Conservation (phyloP, 2,329 filamentous ascomycete genomes). For the Aspergillus ustus region DNA sequence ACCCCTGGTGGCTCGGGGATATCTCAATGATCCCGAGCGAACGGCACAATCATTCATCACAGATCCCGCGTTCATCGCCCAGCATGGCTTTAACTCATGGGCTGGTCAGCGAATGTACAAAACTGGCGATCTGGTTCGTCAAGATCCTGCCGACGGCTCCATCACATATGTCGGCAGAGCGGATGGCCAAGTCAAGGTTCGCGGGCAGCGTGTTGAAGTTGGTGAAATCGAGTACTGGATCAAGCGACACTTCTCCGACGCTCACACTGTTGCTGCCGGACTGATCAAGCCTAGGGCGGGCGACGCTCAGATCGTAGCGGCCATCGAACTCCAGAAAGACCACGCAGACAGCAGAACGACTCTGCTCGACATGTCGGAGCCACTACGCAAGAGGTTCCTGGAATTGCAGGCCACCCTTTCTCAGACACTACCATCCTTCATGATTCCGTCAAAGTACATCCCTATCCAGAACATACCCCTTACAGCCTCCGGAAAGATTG, state of each 20-base stretch:
- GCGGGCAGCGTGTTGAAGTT: slow-evolving; percentile 22
- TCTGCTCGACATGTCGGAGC: not conserved
- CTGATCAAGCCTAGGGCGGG: not conserved
- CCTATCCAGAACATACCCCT: slow-evolving; percentile 6
- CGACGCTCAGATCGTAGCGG: not conserved
- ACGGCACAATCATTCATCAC: slow-evolving; percentile 19
- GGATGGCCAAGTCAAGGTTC: slow-evolving; percentile 22
- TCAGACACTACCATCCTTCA: slow-evolving; percentile 4
- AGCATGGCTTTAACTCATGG: not conserved
- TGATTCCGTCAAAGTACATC: slow-evolving; percentile 10
- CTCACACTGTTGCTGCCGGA: slow-evolving; percentile 7
- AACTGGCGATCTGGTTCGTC: slow-evolving; percentile 22
- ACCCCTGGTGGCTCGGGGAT: slow-evolving; percentile 17
- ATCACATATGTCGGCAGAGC: slow-evolving; percentile 19
- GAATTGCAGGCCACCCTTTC: not conserved
- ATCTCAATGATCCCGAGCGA: slow-evolving; percentile 17
- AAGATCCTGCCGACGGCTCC: slow-evolving; percentile 18
- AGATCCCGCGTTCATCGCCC: slow-evolving; percentile 6
- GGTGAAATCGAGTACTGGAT: slow-evolving; percentile 22
- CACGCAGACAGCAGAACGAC: not conserved
- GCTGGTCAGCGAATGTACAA: slow-evolving; percentile 16
- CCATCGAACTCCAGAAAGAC: not conserved
- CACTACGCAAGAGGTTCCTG: not conserved
- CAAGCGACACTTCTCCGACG: not conserved
- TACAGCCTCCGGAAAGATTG: slow-evolving; percentile 12